phyloP scores from a whole-genome alignment of 768 basidiomycete species.

The Lactifluus rugatus region DNA sequence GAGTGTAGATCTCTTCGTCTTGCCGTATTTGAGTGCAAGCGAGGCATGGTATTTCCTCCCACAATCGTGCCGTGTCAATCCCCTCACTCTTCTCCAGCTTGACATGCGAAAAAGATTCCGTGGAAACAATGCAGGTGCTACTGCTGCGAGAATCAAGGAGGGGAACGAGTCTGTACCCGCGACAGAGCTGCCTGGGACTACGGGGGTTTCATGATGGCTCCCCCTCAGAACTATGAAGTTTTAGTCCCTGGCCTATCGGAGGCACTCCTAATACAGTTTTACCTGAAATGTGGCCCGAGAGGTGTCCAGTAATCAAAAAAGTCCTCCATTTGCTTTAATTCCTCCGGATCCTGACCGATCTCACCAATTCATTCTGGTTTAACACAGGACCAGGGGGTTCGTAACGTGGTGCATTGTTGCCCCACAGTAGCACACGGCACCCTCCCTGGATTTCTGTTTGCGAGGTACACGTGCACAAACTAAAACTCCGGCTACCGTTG shows the following conservation, averaged over 20 bases:
- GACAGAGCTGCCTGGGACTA: not conserved
- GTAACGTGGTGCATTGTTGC: no score
- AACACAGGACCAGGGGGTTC: not conserved
- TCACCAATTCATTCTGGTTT: not conserved
- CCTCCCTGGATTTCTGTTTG: not conserved
- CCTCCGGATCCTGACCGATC: not conserved
- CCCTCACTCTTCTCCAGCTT: slow-evolving; percentile 34
- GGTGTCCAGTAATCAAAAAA: not conserved
- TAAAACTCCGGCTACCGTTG: not conserved
- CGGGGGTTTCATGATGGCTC: not conserved
- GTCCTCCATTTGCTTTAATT: not conserved
- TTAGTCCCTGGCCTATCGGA: not conserved
- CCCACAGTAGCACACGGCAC: not conserved
- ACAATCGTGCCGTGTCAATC: not conserved
- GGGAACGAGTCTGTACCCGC: not conserved
- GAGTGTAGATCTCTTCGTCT: slow-evolving; percentile 70
- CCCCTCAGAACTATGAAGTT: not conserved
- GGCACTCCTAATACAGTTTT: not conserved
- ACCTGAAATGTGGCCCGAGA: not conserved
- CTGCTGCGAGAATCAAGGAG: slow-evolving; percentile 15
- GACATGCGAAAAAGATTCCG: slow-evolving; percentile 81
- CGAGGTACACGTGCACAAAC: not conserved
- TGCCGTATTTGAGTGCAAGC: slow-evolving; percentile 85
- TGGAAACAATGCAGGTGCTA: slow-evolving; percentile 54
- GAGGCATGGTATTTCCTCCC: slow-evolving; percentile 56